These are phyloP conservation scores for Diaporthe citrichinensis DNA, from an alignment of 2,329 filamentous ascomycete genomes.

Conservation along the genomic window DNA sequence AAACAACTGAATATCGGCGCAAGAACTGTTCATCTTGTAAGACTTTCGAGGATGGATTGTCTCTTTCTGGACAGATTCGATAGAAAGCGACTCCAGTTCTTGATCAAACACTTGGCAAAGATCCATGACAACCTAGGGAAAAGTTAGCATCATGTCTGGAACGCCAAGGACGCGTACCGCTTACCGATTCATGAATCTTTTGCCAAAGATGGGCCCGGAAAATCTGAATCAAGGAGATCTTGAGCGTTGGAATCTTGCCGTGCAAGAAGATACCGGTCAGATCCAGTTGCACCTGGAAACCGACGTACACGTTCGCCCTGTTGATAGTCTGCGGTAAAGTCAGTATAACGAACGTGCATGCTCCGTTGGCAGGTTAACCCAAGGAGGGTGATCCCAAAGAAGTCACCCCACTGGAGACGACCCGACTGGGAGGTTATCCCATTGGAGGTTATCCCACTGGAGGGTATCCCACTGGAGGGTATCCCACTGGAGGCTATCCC, in stretches of 20 bases:
- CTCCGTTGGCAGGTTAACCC: background rate
- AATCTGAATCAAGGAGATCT: conserved; percentile 98
- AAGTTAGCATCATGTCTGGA: background rate
- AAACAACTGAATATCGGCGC: conserved; percentile 94
- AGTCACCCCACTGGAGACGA: background rate
- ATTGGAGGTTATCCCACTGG: background rate
- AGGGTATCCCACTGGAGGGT: background rate
- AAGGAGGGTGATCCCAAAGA: background rate
- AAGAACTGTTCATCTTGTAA: conserved; percentile 99
- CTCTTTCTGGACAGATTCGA: conserved; percentile 98
- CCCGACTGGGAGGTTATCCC: background rate
- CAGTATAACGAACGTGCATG: background rate
- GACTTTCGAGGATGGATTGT: conserved; percentile 99
- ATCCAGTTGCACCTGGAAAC: conserved; percentile 99
- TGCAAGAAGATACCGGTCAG: conserved; percentile 98
- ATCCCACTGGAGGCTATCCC: too few species aligned
- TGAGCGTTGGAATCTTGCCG: conserved; percentile 97
- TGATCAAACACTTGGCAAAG: conserved; percentile 98
- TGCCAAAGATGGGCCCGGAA: conserved; percentile 99
- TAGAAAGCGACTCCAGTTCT: conserved; percentile 93
- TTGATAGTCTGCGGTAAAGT: conserved; percentile 70
- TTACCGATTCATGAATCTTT: conserved; percentile 94
- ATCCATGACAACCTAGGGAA: conserved; percentile 87
- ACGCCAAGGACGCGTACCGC: too few species aligned
- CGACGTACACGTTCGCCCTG: conserved; percentile 96